phyloP scores from a whole-genome alignment of 768 basidiomycete species.

The Fomitopsis pulvina region DNA sequence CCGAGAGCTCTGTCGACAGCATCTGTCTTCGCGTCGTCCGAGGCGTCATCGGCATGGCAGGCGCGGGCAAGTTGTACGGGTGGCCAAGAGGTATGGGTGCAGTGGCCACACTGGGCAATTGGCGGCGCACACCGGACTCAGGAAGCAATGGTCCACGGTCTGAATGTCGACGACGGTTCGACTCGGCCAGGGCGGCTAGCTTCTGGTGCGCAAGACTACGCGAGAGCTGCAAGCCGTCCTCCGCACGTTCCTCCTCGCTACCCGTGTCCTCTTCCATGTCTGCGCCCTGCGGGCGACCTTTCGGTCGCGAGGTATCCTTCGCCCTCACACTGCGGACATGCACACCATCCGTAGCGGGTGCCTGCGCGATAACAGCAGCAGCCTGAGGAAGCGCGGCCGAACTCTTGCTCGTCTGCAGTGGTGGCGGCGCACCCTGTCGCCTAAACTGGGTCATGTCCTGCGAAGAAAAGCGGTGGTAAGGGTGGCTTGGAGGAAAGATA shows the following conservation, averaged over 20 bases:
- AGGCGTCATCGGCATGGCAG: slow-evolving; percentile 66
- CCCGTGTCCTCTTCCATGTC: slow-evolving; percentile 62
- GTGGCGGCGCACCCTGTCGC: slow-evolving; percentile 10
- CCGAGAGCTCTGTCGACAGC: slow-evolving; percentile 80
- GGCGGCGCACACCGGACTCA: slow-evolving; percentile 10
- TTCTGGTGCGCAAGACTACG: slow-evolving; percentile 65
- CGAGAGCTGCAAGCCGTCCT: slow-evolving; percentile 49
- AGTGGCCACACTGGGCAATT: slow-evolving; percentile 31
- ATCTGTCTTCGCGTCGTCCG: slow-evolving; percentile 80
- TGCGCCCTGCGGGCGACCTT: slow-evolving; percentile 54
- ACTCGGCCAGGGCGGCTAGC: slow-evolving; percentile 47
- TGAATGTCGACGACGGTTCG: slow-evolving; percentile 32
- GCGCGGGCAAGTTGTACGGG: slow-evolving; percentile 70
- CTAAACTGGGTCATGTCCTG: slow-evolving; percentile 37
- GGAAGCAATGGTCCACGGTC: slow-evolving; percentile 20
- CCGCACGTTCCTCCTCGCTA: slow-evolving; percentile 44
- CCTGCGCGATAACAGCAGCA: slow-evolving; percentile 37
- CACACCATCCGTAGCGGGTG: slow-evolving; percentile 18
- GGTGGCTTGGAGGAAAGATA: slow-evolving; percentile 52
- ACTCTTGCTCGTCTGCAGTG: slow-evolving; percentile 46
- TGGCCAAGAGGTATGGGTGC: slow-evolving; percentile 54
- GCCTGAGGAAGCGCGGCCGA: slow-evolving; percentile 54
- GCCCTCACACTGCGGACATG: slow-evolving; percentile 16
- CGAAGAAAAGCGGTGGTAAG: slow-evolving; percentile 43
- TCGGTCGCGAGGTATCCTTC: slow-evolving; percentile 34